Evolutionary conservation across 306 rosid species (phyloP).

Genomic region (Trifolium repens): DNA sequence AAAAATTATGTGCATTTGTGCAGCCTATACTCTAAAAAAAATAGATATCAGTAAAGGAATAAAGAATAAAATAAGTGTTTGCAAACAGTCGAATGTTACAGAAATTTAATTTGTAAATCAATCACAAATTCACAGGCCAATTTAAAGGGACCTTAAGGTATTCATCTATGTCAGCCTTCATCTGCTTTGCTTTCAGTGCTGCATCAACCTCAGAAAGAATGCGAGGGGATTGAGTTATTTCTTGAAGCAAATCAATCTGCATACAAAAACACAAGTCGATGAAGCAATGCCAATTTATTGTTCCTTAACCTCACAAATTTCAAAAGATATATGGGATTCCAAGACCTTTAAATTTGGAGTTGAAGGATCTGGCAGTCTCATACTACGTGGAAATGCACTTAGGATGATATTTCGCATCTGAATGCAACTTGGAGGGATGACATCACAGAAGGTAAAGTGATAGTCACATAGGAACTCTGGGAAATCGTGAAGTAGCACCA

Average conservation of each 20-base stretch:
- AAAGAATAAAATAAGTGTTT: background rate
- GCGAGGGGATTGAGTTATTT: constrained; percentile 86
- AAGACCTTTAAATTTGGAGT: constrained; percentile 90
- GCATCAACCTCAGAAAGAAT: constrained; percentile 95
- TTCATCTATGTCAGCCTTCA: constrained; percentile 91
- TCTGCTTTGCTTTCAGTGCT: constrained; percentile 81
- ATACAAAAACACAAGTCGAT: constrained; percentile 33
- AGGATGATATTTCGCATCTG: constrained; percentile 97
- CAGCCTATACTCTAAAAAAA: background rate
- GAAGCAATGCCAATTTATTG: constrained; percentile 8
- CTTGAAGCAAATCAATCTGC: constrained; percentile 96
- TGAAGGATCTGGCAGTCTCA: constrained; percentile 98
- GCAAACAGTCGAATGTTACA: background rate
- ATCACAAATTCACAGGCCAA: background rate
- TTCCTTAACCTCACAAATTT: background rate
- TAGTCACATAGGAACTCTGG: constrained; percentile 96
- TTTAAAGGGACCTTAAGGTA: constrained; percentile 65
- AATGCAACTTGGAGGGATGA: constrained; percentile 96
- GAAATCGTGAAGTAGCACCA: constrained; percentile 96
- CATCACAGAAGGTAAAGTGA: constrained; percentile 96
- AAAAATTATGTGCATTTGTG: background rate
- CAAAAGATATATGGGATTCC: constrained; percentile 9
- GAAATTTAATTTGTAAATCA: background rate
- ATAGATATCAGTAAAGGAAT: background rate
- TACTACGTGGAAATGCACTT: constrained; percentile 97